phyloP scores from a whole-genome alignment of 495 filamentous ascomycete species.

The Aspergillus bridgeri region DNA sequence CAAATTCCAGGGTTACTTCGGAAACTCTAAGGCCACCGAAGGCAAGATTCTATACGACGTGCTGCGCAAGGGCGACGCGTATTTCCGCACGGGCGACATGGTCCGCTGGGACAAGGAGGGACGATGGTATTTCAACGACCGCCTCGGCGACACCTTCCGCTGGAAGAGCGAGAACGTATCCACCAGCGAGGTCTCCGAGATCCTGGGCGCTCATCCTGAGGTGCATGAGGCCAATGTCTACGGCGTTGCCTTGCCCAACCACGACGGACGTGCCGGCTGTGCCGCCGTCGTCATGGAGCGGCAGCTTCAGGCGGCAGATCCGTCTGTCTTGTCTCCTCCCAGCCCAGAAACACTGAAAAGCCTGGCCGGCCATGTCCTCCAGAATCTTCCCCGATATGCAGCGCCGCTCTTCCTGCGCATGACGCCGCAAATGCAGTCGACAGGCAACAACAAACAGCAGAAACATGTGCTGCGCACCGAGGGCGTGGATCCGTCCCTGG shows the following conservation, averaged over 20 bases:
- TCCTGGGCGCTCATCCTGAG: conserved; percentile 61
- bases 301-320: conserved; percentile 30
- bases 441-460: conserved; percentile 87
- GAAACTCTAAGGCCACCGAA: conserved; percentile 68
- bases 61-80: conserved; percentile 76
- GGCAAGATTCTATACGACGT: conserved; percentile 79
- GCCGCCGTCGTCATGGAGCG: conserved; percentile 61
- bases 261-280: conserved; percentile 86
- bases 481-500: conserved; percentile 65
- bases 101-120: conserved; percentile 68
- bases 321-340: conserved; percentile 28
- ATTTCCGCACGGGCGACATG: conserved; percentile 84
- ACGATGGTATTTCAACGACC: conserved; percentile 80
- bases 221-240: conserved; percentile 86
- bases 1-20: conserved; percentile 85
- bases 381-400: conserved; percentile 67
- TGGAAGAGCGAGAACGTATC: conserved; percentile 98
- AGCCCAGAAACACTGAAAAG: conserved; percentile 46
- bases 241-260: conserved; percentile 74
- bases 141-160: conserved; percentile 90
- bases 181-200: conserved; percentile 68
- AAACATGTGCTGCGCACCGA: conserved; percentile 65
- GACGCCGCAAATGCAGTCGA: conserved; percentile 57
- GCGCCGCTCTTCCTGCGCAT: conserved; percentile 75
- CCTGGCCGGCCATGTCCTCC: conserved; percentile 56